phyloP scores from a whole-genome alignment of 805 yeast species.

The Lachancea lanzarotensis region DNA sequence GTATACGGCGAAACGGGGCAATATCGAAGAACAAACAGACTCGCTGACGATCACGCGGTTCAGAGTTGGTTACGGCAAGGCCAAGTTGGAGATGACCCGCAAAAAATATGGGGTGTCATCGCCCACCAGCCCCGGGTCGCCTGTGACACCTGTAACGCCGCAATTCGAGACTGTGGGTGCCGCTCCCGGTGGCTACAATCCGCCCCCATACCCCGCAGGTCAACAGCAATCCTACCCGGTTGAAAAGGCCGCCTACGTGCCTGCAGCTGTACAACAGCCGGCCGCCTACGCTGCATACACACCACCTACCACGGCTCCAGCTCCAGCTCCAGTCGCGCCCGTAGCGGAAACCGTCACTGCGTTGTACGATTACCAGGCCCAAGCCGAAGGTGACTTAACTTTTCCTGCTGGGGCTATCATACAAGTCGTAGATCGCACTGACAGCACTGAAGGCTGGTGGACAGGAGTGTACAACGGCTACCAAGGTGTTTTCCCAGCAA shows the following conservation, averaged over 20 bases:
- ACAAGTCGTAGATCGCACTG: constrained; percentile 72
- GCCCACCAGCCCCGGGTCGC: constrained; percentile 22
- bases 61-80: constrained; percentile 80
- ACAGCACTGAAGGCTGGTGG: constrained; percentile 96
- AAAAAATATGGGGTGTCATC: constrained; percentile 53
- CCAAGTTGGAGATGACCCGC: constrained; percentile 75
- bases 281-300: constrained; percentile 32
- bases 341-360: constrained; percentile 70
- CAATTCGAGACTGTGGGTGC: neutral
- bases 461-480: constrained; percentile 81
- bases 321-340: constrained; percentile 11
- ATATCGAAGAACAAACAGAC: constrained; percentile 84
- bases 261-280: constrained; percentile 1
- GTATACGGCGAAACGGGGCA: constrained; percentile 75
- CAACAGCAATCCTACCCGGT: constrained; percentile 10
- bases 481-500: constrained; percentile 93
- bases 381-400: constrained; percentile 84
- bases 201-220: constrained; percentile 17
- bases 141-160: constrained; percentile 28
- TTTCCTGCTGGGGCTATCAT: constrained; percentile 86
- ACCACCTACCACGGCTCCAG: constrained; percentile 6
- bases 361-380: constrained; percentile 84
- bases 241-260: constrained; percentile 1
- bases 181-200: constrained; percentile 7
- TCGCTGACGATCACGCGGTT: constrained; percentile 86